Conservation (phyloP, 2,329 filamentous ascomycete species). For the Aspergillus sp. region DNA sequence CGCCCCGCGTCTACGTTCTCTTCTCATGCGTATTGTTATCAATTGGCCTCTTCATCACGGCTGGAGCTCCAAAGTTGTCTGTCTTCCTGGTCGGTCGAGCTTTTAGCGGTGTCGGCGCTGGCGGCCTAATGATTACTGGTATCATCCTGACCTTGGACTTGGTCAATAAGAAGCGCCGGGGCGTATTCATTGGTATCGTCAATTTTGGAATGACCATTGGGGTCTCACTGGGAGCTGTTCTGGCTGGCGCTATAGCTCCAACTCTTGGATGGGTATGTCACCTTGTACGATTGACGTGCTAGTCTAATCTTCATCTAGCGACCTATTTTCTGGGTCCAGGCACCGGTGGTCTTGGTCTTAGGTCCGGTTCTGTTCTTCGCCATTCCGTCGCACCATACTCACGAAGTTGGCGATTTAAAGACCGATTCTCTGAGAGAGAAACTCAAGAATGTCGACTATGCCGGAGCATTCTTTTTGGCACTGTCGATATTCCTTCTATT, state of each 20-base stretch:
- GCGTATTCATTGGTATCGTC: constrained; percentile 73
- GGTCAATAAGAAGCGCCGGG: constrained; percentile 67
- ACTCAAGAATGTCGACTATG: constrained; percentile 72
- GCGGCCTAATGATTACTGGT: constrained; percentile 72
- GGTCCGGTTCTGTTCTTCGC: constrained; percentile 67
- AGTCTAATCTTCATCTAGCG: constrained; percentile 52
- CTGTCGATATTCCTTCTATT: constrained; percentile 72
- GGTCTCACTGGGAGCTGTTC: constrained; percentile 71
- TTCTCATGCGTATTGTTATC: constrained; percentile 63
- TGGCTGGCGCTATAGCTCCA: constrained; percentile 68
- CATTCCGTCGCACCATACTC: constrained; percentile 58
- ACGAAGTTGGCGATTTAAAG: constrained; percentile 44
- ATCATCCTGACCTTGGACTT: constrained; percentile 79
- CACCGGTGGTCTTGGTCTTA: constrained; percentile 65
- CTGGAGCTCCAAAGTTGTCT: constrained; percentile 61
- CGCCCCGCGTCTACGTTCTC: constrained; percentile 68
- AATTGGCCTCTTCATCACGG: constrained; percentile 67
- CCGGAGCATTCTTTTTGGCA: constrained; percentile 69
- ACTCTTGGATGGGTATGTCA: constrained; percentile 69
- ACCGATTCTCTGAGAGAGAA: constrained; percentile 53
- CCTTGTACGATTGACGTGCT: no score
- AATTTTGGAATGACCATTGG: constrained; percentile 75
- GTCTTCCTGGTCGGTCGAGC: constrained; percentile 72
- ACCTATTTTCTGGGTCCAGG: constrained; percentile 73
- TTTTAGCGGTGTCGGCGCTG: constrained; percentile 70